Base-by-base conservation (phyloP, 2,329 filamentous ascomycete genomes). In the Nothomitra cinnamomea region DNA sequence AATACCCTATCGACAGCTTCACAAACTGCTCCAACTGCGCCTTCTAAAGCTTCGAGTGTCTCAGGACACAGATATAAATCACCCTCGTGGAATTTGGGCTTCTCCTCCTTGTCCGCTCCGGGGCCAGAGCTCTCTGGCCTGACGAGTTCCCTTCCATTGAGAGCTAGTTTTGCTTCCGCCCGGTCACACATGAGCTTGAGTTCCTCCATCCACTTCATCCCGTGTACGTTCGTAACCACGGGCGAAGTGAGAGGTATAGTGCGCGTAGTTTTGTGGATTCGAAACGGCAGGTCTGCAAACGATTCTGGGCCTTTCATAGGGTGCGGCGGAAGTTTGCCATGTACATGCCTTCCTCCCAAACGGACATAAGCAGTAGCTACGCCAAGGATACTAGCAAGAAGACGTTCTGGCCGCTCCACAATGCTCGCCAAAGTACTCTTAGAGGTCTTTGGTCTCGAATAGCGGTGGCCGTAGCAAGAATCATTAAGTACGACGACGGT, bases 391-490 rank as follows among this genome's bases (percentile, higher is more conserved):
- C 81, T 81, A 3, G 92, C 92, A 60, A 85, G 85, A 58, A 98
- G 81, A 56, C 92, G 77, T 70, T 98, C 92, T 0, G 92, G 92
- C 10, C 92, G 77, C 69, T 98, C 92, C 50, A 98, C 89, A 58
- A 98, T 95, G 54, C 82, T 85, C 61, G 73, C 79, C 1, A 96
- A 74, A 15, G 77, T 76, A 45, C 72, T 75, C 61, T 83, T 83
- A 21, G 80, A 83, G 0, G 87, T 83, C 60, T 85, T 82, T 2
- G 87, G 87, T 45, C 92, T 78, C 10, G 89, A 87, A 66, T 82
- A 98, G 21, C 88, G 82, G 69, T 98, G 92, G 22, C 90, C 89
- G 65, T 96, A 98, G 67, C 90, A 95, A 53, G 85, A 82, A 69
- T 98, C 92, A 61, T 96, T 88, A 1, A 98, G 71, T 28, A 98